Percentiles rank a stretch among this genome's conserved stretches.
Evolutionary conservation across 768 basidiomycete species (phyloP).

Genomic region (Panellus pusillus): DNA sequence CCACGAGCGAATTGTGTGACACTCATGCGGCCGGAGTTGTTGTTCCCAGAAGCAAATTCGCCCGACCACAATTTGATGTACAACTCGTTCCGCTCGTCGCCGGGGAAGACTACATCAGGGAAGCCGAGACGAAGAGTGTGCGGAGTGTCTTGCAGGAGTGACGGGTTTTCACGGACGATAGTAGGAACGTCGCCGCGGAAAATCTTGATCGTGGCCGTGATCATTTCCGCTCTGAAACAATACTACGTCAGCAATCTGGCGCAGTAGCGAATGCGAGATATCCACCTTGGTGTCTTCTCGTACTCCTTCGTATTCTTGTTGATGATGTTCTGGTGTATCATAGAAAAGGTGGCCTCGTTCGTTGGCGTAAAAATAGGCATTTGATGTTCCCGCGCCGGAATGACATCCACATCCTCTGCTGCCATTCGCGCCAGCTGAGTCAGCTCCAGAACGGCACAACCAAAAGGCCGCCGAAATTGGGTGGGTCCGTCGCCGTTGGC

Average conservation of each 20-base stretch:
- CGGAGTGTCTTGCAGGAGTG: constrained; percentile 77
- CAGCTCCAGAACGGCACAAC: constrained; percentile 91
- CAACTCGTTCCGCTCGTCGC: constrained; percentile 88
- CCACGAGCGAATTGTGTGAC: constrained; percentile 62
- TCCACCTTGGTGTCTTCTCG: constrained; percentile 78
- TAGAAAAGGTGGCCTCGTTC: constrained; percentile 85
- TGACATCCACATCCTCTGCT: constrained; percentile 61
- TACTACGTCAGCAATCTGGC: constrained; percentile 4
- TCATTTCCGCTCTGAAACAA: constrained; percentile 69
- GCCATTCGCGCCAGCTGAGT: constrained; percentile 71
- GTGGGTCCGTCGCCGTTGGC: constrained; percentile 35
- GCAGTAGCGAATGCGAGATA: constrained; percentile 5
- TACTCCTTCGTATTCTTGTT: constrained; percentile 74
- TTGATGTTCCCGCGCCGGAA: constrained; percentile 68
- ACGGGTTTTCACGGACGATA: constrained; percentile 81
- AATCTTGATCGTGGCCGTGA: constrained; percentile 82
- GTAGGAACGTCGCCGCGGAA: constrained; percentile 81
- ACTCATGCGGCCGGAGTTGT: constrained; percentile 51
- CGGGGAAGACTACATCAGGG: constrained; percentile 94
- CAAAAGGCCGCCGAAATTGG: constrained; percentile 84
- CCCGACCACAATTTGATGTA: constrained; percentile 97
- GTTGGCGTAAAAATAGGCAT: constrained; percentile 88
- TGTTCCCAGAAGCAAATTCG: constrained; percentile 67
- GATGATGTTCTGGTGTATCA: constrained; percentile 94
- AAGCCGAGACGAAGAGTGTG: constrained; percentile 88